Evolutionary conservation across 371 early-diverging fungal genomes (phyloP).

Genomic region (Rhizopus stolonifer): DNA sequence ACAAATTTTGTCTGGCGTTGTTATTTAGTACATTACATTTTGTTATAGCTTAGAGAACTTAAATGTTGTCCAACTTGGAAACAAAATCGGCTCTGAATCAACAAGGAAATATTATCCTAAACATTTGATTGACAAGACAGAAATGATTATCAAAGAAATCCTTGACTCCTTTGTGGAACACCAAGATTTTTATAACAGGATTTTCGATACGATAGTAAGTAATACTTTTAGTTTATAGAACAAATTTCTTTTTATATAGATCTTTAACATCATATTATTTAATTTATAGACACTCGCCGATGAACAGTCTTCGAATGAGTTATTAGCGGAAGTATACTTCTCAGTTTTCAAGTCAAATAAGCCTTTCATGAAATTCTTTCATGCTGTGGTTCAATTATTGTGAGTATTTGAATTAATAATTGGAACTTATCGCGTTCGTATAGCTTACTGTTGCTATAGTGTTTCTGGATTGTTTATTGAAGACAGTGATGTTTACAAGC

Average conservation of each 20-base stretch:
- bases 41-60: slow-evolving; percentile 14
- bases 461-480: slow-evolving; percentile 15
- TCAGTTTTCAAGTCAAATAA: slow-evolving; percentile 16
- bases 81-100: slow-evolving; percentile 9
- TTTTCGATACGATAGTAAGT: slow-evolving; percentile 10
- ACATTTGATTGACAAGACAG: slow-evolving; percentile 9
- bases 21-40: slow-evolving; percentile 11
- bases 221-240: slow-evolving; percentile 8
- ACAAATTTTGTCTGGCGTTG: slow-evolving; percentile 12
- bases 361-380: slow-evolving; percentile 14
- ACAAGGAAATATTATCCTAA: slow-evolving; percentile 8
- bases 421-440: slow-evolving; percentile 13
- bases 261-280: slow-evolving; percentile 10
- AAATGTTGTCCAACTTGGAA: slow-evolving; percentile 5
- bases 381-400: slow-evolving; percentile 10
- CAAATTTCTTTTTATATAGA: slow-evolving; percentile 7
- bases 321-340: slow-evolving; percentile 10
- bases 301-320: slow-evolving; percentile 10
- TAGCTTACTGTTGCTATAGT: slow-evolving; percentile 12
- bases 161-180: slow-evolving; percentile 8
- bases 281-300: slow-evolving; percentile 9
- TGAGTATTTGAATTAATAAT: slow-evolving; percentile 12
- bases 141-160: slow-evolving; percentile 4
- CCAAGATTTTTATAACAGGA: slow-evolving; percentile 9
- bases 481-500: slow-evolving; percentile 12